Conservation (phyloP, 2,329 filamentous ascomycete genomes). For the Chaetomiaceae sp. region DNA sequence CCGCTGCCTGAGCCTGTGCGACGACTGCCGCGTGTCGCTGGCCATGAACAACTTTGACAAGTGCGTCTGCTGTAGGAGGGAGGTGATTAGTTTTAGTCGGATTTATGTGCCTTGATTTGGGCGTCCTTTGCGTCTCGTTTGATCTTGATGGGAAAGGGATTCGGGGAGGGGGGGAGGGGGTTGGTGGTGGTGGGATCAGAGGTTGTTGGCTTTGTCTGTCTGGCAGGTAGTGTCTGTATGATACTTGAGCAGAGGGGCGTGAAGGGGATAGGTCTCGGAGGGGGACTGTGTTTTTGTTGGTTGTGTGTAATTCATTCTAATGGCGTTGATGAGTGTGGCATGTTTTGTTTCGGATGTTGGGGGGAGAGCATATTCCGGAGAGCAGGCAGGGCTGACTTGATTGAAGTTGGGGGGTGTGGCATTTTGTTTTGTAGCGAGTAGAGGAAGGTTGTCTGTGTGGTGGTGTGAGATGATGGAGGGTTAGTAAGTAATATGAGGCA, state of each 20-base stretch:
- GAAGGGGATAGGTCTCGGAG: no score
- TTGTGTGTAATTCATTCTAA: background rate
- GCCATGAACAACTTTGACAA: constrained; percentile 97
- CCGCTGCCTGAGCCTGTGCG: constrained; percentile 87
- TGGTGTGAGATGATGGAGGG: no score
- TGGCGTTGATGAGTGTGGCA: background rate
- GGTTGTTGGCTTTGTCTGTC: no score
- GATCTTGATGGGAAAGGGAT: no score
- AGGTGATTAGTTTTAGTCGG: constrained; percentile 83
- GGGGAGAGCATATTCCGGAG: background rate
- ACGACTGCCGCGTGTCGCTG: constrained; percentile 88
- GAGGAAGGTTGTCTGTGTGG: no score
- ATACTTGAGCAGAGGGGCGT: no score
- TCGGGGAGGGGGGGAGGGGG: background rate
- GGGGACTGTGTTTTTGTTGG: no score
- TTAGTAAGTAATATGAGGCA: no score
- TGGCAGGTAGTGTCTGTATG: no score
- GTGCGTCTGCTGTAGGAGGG: constrained; percentile 87
- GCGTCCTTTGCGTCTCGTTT: no score
- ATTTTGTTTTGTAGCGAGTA: no score
- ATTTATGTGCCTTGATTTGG: constrained; percentile 74
- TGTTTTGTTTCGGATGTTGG: background rate
- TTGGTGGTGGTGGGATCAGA: background rate
- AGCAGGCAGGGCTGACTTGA: background rate
- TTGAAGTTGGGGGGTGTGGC: no score